Evolutionary conservation across 2,329 filamentous ascomycete genomes (phyloP).

Genomic region (Daldinia sp.): DNA sequence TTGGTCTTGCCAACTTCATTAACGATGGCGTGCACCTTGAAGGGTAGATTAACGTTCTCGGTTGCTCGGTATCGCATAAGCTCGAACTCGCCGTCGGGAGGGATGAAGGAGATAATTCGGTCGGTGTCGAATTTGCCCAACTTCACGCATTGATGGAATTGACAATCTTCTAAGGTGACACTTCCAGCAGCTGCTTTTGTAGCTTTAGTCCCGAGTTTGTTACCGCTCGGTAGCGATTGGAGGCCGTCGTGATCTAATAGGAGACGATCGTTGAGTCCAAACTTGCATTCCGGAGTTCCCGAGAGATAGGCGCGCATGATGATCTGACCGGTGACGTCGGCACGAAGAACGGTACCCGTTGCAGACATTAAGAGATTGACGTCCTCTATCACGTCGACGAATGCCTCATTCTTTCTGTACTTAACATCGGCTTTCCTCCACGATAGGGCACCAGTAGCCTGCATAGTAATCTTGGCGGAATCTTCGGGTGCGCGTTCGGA

Average conservation of each 20-base stretch:
- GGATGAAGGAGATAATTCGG: slow-evolving; percentile 95
- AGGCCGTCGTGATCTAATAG: slow-evolving; percentile 84
- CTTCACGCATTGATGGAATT: slow-evolving; percentile 99
- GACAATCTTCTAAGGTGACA: slow-evolving; percentile 96
- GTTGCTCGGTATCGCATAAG: slow-evolving; percentile 98
- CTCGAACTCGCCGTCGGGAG: slow-evolving; percentile 97
- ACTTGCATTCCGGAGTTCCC: slow-evolving; percentile 98
- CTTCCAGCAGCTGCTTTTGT: slow-evolving; percentile 95
- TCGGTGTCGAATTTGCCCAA: slow-evolving; percentile 96
- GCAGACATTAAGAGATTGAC: slow-evolving; percentile 99
- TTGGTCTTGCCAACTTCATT: slow-evolving; percentile 97
- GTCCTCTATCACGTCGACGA: slow-evolving; percentile 99
- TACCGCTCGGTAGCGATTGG: slow-evolving; percentile 76
- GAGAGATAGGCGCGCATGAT: slow-evolving; percentile 98
- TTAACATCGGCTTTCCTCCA: slow-evolving; percentile 98
- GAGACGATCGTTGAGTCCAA: slow-evolving; percentile 94
- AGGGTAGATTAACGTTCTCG: slow-evolving; percentile 97
- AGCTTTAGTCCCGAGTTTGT: slow-evolving; percentile 83
- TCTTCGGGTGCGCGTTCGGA: slow-evolving; percentile 88
- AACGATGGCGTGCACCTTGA: slow-evolving; percentile 98
- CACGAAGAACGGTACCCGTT: slow-evolving; percentile 91
- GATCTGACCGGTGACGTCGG: slow-evolving; percentile 97
- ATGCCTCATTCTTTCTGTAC: slow-evolving; percentile 99
- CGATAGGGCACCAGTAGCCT: slow-evolving; percentile 94
- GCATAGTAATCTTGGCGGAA: slow-evolving; percentile 98